phyloP scores from a whole-genome alignment of 2,329 filamentous ascomycete species.

The Phoma sp. region DNA sequence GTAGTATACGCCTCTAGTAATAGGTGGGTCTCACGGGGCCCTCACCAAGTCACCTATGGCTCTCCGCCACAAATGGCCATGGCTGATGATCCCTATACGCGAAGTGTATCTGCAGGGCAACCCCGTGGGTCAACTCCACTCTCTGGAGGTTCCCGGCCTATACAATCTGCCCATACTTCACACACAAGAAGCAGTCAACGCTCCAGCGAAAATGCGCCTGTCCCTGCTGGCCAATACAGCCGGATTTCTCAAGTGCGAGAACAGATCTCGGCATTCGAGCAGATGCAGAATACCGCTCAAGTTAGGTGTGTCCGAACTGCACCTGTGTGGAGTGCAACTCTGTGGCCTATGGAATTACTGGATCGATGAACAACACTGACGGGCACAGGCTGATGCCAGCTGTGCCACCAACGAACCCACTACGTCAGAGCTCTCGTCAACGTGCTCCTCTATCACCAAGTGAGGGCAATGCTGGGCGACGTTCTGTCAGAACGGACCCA shows the following conservation, averaged over 20 bases:
- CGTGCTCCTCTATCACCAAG: slow-evolving; percentile 3
- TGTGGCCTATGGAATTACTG: too few species aligned
- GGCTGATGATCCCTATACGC: slow-evolving; percentile 15
- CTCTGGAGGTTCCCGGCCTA: not conserved
- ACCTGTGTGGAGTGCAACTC: too few species aligned
- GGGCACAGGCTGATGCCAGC: slow-evolving; percentile 12
- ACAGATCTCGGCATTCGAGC: slow-evolving; percentile 25
- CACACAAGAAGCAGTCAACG: slow-evolving; percentile 20
- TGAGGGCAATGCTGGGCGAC: slow-evolving; percentile 9
- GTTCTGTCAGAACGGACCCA: slow-evolving; percentile 13
- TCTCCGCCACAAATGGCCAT: slow-evolving; percentile 3
- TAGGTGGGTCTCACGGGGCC: not conserved
- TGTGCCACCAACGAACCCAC: slow-evolving; percentile 11
- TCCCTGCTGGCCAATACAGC: not conserved
- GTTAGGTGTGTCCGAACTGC: slow-evolving; percentile 6
- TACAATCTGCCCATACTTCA: not conserved
- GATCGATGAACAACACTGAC: too few species aligned
- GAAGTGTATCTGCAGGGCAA: slow-evolving; percentile 4
- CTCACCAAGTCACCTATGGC: not conserved
- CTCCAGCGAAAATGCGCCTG: slow-evolving; percentile 33
- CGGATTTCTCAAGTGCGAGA: slow-evolving; percentile 20
- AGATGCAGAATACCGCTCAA: slow-evolving; percentile 17
- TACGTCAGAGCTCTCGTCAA: slow-evolving; percentile 14
- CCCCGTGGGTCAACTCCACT: not conserved
- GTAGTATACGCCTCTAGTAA: not conserved